These are phyloP conservation scores for Aspergillus conjunctus DNA, from an alignment of 495 filamentous ascomycete species.

Conservation along the genomic window DNA sequence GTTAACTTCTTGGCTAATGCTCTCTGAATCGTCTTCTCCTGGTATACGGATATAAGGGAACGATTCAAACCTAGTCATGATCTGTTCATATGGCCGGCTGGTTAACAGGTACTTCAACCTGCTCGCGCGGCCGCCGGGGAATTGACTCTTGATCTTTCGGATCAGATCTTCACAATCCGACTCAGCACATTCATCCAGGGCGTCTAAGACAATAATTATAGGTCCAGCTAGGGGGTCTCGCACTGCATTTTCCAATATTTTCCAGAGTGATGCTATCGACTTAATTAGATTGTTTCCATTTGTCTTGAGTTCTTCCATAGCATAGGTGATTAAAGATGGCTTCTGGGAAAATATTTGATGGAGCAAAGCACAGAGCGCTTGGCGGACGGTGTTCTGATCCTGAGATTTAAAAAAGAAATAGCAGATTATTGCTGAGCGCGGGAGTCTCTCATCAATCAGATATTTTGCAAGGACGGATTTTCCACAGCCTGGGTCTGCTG, in stretches of 20 bases:
- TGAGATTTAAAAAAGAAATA: slow-evolving; percentile 55
- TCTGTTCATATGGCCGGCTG: slow-evolving; percentile 46
- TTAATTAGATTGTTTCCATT: neutral
- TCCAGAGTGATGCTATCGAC: slow-evolving; percentile 24
- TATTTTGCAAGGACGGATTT: slow-evolving; percentile 47
- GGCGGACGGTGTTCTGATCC: slow-evolving; percentile 34
- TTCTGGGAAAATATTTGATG: slow-evolving; percentile 42
- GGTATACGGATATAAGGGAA: slow-evolving; percentile 36
- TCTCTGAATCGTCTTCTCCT: slow-evolving; percentile 40
- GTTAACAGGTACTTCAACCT: slow-evolving; percentile 47
- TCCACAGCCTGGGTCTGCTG: slow-evolving; percentile 48
- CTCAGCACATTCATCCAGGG: slow-evolving; percentile 43
- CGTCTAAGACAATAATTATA: slow-evolving; percentile 42
- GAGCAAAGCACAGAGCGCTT: slow-evolving; percentile 41
- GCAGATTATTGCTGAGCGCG: slow-evolving; percentile 27
- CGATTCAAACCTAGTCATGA: slow-evolving; percentile 31
- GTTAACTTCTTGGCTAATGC: slow-evolving; percentile 42
- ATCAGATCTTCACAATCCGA: slow-evolving; percentile 26
- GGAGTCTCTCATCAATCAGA: slow-evolving; percentile 35
- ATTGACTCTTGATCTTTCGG: slow-evolving; percentile 20
- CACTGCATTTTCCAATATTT: slow-evolving; percentile 6
- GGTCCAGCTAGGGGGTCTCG: neutral
- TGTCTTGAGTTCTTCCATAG: slow-evolving; percentile 28
- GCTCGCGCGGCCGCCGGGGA: slow-evolving; percentile 7
- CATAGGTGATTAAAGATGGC: slow-evolving; percentile 32